Percentiles rank a stretch among this genome's conserved stretches.
Conservation (phyloP, 257 asterid species). For the Penstemon eatonii region DNA sequence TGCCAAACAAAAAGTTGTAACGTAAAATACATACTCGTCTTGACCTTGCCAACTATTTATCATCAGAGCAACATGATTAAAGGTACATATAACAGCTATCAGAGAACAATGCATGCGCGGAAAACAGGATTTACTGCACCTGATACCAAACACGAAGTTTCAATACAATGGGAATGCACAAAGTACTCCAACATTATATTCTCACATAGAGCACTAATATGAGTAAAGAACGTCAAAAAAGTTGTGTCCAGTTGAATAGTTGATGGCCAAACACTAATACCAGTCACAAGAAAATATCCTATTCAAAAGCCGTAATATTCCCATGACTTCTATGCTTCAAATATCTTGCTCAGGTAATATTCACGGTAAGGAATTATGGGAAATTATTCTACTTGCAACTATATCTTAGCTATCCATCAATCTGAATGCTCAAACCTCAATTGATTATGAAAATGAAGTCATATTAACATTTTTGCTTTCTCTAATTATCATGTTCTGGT, state of each 20-base stretch:
- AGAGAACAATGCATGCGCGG: background rate
- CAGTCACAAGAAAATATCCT: too few relatives aligned
- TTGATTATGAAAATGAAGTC: too few relatives aligned
- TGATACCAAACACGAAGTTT: background rate
- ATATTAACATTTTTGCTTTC: background rate
- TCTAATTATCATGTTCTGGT: background rate
- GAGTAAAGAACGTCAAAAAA: background rate
- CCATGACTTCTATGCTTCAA: too few relatives aligned
- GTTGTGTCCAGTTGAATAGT: background rate
- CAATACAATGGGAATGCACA: background rate
- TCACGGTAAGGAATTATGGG: too few relatives aligned
- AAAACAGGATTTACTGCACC: background rate
- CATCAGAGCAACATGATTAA: background rate
- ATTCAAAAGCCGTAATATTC: too few relatives aligned
- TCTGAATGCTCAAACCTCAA: too few relatives aligned
- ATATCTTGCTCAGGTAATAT: too few relatives aligned
- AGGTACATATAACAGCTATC: background rate
- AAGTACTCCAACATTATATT: background rate
- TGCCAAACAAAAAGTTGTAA: constrained; percentile 27
- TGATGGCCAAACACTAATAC: too few relatives aligned
- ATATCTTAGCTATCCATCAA: background rate
- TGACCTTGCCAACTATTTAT: background rate
- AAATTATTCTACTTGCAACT: too few relatives aligned
- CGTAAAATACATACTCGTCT: background rate
- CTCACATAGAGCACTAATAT: too few relatives aligned